These are phyloP conservation scores for Spathaspora passalidarum DNA, from an alignment of 805 yeast genomes.

Conservation along the genomic window DNA sequence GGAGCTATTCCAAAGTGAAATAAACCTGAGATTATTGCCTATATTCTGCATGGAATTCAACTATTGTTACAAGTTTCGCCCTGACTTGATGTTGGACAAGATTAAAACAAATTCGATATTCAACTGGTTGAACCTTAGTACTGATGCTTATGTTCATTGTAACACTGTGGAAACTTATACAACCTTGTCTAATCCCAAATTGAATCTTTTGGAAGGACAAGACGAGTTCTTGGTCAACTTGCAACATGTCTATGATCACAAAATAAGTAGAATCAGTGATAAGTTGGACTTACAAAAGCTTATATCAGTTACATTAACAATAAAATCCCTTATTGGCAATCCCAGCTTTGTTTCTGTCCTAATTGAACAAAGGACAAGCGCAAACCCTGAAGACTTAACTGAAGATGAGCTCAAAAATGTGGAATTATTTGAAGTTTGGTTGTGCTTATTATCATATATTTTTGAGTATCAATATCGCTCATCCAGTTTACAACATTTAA, in stretches of 20 bases:
- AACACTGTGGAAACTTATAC: constrained; percentile 17
- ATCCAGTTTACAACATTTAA: constrained; percentile 17
- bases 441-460: constrained; percentile 36
- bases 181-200: constrained; percentile 5
- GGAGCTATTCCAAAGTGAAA: constrained; percentile 10
- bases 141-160: constrained; percentile 16
- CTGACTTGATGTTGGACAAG: constrained; percentile 19
- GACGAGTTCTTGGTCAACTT: constrained; percentile 5
- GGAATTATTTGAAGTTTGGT: constrained; percentile 28
- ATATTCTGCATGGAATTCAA: constrained; percentile 22
- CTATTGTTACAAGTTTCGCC: constrained; percentile 16
- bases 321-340: constrained; percentile 15
- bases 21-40: constrained; percentile 19
- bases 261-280: constrained; percentile 1
- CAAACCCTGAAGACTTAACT: constrained; percentile 14
- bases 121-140: constrained; percentile 28
- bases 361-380: constrained; percentile 12
- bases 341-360: constrained; percentile 14
- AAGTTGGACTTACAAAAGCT: constrained; percentile 15
- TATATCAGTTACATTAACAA: constrained; percentile 15
- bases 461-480: constrained; percentile 37
- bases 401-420: constrained; percentile 12
- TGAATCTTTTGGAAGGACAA: constrained; percentile 2
- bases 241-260: constrained; percentile 1
- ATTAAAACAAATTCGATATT: constrained; percentile 26